These are phyloP conservation scores for Lepidium campestre DNA, from an alignment of 441 rosid genomes.

Conservation along the genomic window DNA sequence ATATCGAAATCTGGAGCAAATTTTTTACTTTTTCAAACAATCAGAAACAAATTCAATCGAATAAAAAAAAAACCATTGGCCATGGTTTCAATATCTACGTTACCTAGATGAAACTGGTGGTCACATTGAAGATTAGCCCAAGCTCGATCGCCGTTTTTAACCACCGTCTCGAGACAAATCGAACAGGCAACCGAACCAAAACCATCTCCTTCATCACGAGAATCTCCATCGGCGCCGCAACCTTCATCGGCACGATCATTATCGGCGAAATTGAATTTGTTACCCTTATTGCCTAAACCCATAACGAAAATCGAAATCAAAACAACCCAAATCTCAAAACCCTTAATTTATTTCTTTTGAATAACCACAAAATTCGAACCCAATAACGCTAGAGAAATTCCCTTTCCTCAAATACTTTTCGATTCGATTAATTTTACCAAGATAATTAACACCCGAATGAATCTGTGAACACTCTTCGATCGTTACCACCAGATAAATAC, in stretches of 20 bases:
- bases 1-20: constrained; percentile 6
- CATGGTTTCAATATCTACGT: background rate
- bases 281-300: constrained; percentile 67
- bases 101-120: constrained; percentile 91
- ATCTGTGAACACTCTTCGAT: constrained; percentile 18
- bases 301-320: constrained; percentile 31
- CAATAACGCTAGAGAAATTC: background rate
- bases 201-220: constrained; percentile 36
- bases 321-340: constrained; percentile 26
- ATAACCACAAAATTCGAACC: background rate
- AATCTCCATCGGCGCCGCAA: constrained; percentile 41
- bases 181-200: constrained; percentile 73
- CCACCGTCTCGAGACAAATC: constrained; percentile 85
- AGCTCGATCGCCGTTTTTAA: constrained; percentile 78
- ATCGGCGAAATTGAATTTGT: constrained; percentile 35
- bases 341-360: constrained; percentile 7
- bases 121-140: constrained; percentile 99
- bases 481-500: background rate
- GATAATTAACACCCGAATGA: background rate
- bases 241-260: constrained; percentile 54
- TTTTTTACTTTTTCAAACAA: background rate
- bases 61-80: background rate
- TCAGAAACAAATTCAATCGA: background rate
- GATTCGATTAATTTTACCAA: constrained; percentile 5
- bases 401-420: background rate